Evolutionary conservation across 2,329 filamentous ascomycete species (phyloP).

Genomic region (Ophiostoma fasciatum): DNA sequence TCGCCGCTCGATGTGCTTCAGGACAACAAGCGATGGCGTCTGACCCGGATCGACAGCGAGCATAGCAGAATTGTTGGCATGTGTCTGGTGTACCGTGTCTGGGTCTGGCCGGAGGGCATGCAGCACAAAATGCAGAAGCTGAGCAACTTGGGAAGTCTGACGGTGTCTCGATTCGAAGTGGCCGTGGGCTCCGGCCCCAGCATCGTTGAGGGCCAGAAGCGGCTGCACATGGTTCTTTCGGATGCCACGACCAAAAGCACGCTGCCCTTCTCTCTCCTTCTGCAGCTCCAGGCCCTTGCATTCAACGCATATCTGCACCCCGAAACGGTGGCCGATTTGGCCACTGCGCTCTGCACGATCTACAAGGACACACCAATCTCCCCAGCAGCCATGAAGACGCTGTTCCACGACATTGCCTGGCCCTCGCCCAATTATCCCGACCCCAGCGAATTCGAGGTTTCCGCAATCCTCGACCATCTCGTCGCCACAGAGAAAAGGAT

Average conservation of each 20-base stretch:
- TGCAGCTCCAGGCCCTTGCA: conserved; percentile 48
- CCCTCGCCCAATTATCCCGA: conserved; percentile 33
- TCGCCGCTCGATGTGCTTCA: conserved; percentile 4
- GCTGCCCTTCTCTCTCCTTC: conserved; percentile 39
- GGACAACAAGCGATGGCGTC: conserved; percentile 11
- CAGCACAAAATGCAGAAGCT: conserved; percentile 16
- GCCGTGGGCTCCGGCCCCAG: not conserved
- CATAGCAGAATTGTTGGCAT: conserved; percentile 23
- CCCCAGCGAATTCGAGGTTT: conserved; percentile 23
- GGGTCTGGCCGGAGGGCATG: conserved; percentile 16
- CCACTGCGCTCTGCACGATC: conserved; percentile 25
- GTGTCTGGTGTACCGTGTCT: conserved; percentile 30
- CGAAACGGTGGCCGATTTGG: conserved; percentile 28
- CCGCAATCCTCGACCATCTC: conserved; percentile 25
- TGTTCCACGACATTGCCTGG: conserved; percentile 38
- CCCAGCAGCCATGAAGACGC: conserved; percentile 34
- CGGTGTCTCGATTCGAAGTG: conserved; percentile 14
- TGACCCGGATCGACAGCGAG: conserved; percentile 15
- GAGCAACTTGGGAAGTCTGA: conserved; percentile 14
- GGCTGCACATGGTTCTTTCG: conserved; percentile 16
- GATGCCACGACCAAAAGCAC: conserved; percentile 14
- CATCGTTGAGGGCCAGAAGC: not conserved
- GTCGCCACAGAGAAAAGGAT: conserved; percentile 24
- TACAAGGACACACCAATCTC: conserved; percentile 27
- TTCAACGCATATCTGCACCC: conserved; percentile 49